Conservation (phyloP, 441 rosid species). For the Pelargonium cotyledonis region DNA sequence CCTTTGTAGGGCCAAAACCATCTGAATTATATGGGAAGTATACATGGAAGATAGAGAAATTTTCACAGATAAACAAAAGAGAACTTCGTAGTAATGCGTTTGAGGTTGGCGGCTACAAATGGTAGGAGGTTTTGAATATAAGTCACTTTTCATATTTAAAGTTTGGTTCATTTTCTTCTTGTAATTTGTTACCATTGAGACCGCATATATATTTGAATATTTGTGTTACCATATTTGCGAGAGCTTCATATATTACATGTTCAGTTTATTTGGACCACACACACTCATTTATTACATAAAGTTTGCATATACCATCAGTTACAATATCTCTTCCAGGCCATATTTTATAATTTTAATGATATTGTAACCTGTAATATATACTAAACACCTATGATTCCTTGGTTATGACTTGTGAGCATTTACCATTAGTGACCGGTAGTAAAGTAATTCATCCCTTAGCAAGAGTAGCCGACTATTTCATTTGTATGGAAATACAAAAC, state of each 20-base stretch:
- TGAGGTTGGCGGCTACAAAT: slow-evolving; percentile 88
- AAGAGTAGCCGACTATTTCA: not conserved
- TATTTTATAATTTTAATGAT: not conserved
- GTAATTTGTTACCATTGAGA: no score
- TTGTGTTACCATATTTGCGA: not conserved
- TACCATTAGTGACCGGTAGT: not conserved
- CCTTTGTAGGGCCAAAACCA: slow-evolving; percentile 58
- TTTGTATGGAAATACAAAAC: not conserved
- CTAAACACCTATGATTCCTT: not conserved
- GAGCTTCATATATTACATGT: not conserved
- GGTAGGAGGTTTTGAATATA: slow-evolving; percentile 41
- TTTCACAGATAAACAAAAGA: slow-evolving; percentile 73
- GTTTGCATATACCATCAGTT: not conserved
- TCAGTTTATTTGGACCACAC: not conserved
- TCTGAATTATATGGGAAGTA: slow-evolving; percentile 65
- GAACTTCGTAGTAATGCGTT: slow-evolving; percentile 70
- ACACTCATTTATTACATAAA: not conserved
- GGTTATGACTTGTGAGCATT: no score
- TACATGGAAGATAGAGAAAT: slow-evolving; percentile 85
- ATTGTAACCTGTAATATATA: not conserved
- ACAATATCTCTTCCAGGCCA: not conserved
- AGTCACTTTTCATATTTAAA: slow-evolving; percentile 12
- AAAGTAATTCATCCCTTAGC: not conserved
- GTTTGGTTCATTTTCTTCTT: not conserved
- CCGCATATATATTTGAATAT: no score